Base-by-base conservation (phyloP, 73 alveolate genomes). In the Tetrahymena malaccensis region DNA sequence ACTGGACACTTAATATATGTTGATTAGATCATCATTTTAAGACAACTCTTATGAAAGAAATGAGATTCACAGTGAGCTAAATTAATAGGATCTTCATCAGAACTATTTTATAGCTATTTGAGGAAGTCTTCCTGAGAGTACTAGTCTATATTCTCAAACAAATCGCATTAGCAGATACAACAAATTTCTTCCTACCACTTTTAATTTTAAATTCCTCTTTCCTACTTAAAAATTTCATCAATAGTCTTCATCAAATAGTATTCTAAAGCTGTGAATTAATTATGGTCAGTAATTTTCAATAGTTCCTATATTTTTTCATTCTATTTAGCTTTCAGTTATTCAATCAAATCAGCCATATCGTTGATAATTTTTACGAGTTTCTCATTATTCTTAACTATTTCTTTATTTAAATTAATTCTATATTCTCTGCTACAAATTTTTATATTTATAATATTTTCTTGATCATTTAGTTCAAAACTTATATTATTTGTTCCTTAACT, bases 1-100 rank as follows among this genome's bases (percentile, higher is more conserved):
- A 94, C 95, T n/a, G 97, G 97, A 43, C 97, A 96, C 96, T 96
- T 43, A 11, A 96, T 96, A 50, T 94, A 31, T 3, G 89, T 70
- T 3, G 89, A 70, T 70, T 70, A n/a, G 17, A 70, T 70, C 89
- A 70, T 70, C 89, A 27, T 27, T 70, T 70, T 0, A 27, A 70
- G 37, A 33, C 89, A 70, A n/a, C 40, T 31, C 31, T 70, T 70
- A 31, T 70, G 89, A 31, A 70, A 70, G 89, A n/a, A 70, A 70
- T 70, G 89, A 70, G 89, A 70, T n/a, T 70, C 89, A 70, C 89
- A 70, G 31, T 70, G 89, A 27, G 43, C 89, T 70, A 70, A 70
- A 22, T 70, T 70, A 31, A 70, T 70, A 3, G 89, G 89, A 70
- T 70, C 89, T 8, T 70, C 89, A 70, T 70, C 89, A 0, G 89